Evolutionary conservation across 2,329 filamentous ascomycete species (phyloP).

Genomic region (Capronia coronata): DNA sequence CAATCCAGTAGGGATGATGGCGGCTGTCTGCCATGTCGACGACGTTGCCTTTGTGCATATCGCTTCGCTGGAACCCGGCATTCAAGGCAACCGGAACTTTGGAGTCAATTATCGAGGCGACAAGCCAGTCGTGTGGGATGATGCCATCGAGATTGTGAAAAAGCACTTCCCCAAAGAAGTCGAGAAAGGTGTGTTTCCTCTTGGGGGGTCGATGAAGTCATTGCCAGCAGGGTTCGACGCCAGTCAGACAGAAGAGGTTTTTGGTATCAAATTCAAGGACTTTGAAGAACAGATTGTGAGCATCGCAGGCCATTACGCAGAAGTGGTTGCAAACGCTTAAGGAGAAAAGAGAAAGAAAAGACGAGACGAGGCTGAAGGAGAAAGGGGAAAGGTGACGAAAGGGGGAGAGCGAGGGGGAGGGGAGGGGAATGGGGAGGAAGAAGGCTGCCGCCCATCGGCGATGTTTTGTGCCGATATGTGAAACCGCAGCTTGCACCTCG

Average conservation of each 20-base stretch:
- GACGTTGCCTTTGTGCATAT: slow-evolving; percentile 33
- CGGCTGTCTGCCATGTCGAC: slow-evolving; percentile 28
- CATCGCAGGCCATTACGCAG: slow-evolving; percentile 16
- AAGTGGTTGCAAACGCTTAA: slow-evolving; percentile 8
- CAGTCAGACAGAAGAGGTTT: slow-evolving; percentile 37
- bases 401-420: too few relatives aligned
- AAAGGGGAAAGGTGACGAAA: not conserved
- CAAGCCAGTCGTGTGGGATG: slow-evolving; percentile 33
- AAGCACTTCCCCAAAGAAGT: slow-evolving; percentile 39
- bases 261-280: slow-evolving; percentile 38
- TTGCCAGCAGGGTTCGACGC: slow-evolving; percentile 46
- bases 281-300: slow-evolving; percentile 34
- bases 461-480: too few relatives aligned
- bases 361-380: not conserved
- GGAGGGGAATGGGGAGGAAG: too few relatives aligned
- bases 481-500: not conserved
- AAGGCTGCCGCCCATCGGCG: too few relatives aligned
- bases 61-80: slow-evolving; percentile 24
- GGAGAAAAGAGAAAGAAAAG: not conserved
- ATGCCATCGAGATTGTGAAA: slow-evolving; percentile 38
- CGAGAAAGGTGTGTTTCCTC: slow-evolving; percentile 38
- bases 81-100: slow-evolving; percentile 21
- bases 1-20: slow-evolving; percentile 8
- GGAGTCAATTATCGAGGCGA: slow-evolving; percentile 15
- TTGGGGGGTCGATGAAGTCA: slow-evolving; percentile 49